These are phyloP conservation scores for Claviceps humidiphila DNA, from an alignment of 2,329 filamentous ascomycete genomes.

Conservation along the genomic window DNA sequence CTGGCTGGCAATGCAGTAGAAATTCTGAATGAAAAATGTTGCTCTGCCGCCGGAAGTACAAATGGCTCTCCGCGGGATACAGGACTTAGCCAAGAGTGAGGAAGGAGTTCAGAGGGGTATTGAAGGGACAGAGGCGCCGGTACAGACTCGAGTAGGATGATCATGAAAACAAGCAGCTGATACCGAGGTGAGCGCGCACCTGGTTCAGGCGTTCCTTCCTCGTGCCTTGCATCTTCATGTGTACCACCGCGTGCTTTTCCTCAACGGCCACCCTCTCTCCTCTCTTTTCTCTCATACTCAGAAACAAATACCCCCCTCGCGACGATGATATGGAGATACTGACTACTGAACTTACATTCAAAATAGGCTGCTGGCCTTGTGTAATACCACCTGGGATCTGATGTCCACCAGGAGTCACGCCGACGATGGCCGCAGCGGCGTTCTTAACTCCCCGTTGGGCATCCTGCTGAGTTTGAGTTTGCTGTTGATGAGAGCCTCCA, in stretches of 20 bases:
- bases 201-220: background rate
- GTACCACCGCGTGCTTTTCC: background rate
- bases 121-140: background rate
- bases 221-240: background rate
- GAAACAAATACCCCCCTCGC: background rate
- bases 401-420: conserved; percentile 26
- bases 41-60: no score
- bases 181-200: background rate
- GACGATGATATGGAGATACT: background rate
- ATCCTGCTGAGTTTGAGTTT: conserved; percentile 35
- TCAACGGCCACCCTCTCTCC: background rate
- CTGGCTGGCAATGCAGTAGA: no score
- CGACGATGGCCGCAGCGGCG: conserved; percentile 31
- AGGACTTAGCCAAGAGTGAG: no score
- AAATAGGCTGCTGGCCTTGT: conserved; percentile 30
- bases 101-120: background rate
- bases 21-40: no score
- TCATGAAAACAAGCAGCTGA: background rate
- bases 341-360: conserved; percentile 34
- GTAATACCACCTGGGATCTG: conserved; percentile 26
- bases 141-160: background rate
- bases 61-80: no score
- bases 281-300: background rate
- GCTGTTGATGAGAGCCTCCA: conserved; percentile 43
- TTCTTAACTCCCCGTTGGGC: conserved; percentile 36